A percentile compares a stretch with the other conserved stretches of the same genome.
Conservation (phyloP, 208 protist genomes). For the Balamuthia mandrillaris region DNA sequence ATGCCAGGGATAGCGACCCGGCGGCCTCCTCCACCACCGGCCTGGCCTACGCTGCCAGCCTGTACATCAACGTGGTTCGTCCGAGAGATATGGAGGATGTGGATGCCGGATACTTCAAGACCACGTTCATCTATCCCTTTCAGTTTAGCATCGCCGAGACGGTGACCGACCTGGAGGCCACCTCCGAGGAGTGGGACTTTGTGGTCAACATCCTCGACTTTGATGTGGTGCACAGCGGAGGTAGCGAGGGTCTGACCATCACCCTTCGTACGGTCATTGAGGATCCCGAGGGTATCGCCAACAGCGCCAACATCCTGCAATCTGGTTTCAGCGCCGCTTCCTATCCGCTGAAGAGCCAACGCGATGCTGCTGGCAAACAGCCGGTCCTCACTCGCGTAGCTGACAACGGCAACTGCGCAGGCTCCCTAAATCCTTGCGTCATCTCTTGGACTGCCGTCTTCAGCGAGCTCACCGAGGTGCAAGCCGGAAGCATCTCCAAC, state of each 20-base stretch:
- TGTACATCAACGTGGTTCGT: not conserved
- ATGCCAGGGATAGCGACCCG: not conserved
- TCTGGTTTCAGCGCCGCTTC: no score
- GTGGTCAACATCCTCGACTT: not conserved
- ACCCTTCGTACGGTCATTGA: no score
- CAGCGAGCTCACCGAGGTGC: not conserved
- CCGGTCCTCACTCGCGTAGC: not conserved
- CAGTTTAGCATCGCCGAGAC: not conserved
- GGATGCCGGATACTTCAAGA: not conserved
- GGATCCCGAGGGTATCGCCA: no score
- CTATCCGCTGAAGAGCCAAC: not conserved
- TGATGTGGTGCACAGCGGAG: no score
- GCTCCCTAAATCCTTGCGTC: not conserved
- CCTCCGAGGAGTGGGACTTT: not conserved
- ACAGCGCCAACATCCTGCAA: no score
- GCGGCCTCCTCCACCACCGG: not conserved
- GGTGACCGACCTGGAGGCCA: not conserved
- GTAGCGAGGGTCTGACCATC: no score
- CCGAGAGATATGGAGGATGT: not conserved
- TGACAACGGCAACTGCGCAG: not conserved
- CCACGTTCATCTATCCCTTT: not conserved
- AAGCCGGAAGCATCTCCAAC: not conserved
- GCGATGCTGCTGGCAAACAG: not conserved
- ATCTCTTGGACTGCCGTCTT: not conserved
- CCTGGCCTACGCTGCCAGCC: constrained; percentile 4